A percentile compares a stretch with the other conserved stretches of the same genome.
phyloP scores from a whole-genome alignment of 148 eudicot genomes.

The Mesembryanthemum crystallinum region DNA sequence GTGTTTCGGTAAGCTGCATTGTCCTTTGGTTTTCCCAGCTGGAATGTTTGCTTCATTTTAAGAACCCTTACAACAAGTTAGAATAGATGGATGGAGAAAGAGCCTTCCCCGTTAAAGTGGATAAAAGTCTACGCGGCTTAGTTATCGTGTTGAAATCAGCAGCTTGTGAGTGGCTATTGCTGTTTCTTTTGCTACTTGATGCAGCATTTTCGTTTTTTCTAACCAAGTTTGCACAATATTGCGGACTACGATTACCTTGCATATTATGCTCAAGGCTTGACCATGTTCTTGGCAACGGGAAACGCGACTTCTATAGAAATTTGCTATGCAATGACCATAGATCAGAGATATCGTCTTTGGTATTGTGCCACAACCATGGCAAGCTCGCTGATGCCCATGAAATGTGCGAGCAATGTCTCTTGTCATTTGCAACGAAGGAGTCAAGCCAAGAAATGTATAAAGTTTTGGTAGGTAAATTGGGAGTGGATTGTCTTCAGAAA shows the following conservation, averaged over 20 bases:
- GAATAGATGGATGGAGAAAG: slow-evolving; percentile 44
- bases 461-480: slow-evolving; percentile 48
- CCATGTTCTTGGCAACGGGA: slow-evolving; percentile 46
- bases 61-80: background rate
- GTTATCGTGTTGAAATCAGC: slow-evolving; percentile 41
- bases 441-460: slow-evolving; percentile 43
- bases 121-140: slow-evolving; percentile 35
- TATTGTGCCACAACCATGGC: slow-evolving; percentile 50
- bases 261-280: slow-evolving; percentile 62
- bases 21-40: slow-evolving; percentile 24
- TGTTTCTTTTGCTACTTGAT: slow-evolving; percentile 61
- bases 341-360: slow-evolving; percentile 50
- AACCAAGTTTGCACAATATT: slow-evolving; percentile 52
- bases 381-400: slow-evolving; percentile 53
- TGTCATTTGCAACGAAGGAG: slow-evolving; percentile 40
- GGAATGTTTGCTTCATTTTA: slow-evolving; percentile 19
- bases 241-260: slow-evolving; percentile 58
- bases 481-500: slow-evolving; percentile 43
- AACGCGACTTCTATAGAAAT: slow-evolving; percentile 35
- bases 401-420: slow-evolving; percentile 69
- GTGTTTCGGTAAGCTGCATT: slow-evolving; percentile 25
- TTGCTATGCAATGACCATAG: slow-evolving; percentile 53
- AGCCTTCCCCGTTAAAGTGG: slow-evolving; percentile 25
- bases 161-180: slow-evolving; percentile 70
- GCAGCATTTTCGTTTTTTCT: slow-evolving; percentile 52